A percentile compares a stretch with the other conserved stretches of the same genome.
Evolutionary conservation across 2,329 filamentous ascomycete genomes (phyloP).

Genomic region (Sordariomycetes sp.): DNA sequence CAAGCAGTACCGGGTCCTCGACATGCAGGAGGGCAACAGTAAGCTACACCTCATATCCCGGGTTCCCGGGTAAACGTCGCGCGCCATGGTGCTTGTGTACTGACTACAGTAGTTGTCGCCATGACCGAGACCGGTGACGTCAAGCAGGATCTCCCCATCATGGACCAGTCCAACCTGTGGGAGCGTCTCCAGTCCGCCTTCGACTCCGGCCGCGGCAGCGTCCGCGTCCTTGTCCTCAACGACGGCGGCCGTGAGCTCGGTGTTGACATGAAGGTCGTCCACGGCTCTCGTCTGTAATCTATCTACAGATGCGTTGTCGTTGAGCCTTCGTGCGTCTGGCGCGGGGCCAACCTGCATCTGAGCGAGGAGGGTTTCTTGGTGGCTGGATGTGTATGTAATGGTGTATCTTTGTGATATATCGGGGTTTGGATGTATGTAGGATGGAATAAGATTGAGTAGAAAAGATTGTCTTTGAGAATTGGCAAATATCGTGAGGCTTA

Average conservation of each 20-base stretch:
- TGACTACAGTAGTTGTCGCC: constrained; percentile 54
- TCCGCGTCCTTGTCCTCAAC: constrained; percentile 91
- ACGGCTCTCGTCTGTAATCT: constrained; percentile 57
- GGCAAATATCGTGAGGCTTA: background rate
- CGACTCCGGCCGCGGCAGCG: constrained; percentile 81
- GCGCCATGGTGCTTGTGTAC: background rate
- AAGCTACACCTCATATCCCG: constrained; percentile 13
- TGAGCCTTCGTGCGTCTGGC: background rate
- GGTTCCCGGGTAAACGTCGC: constrained; percentile 19
- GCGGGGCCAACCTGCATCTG: no score
- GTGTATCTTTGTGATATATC: background rate
- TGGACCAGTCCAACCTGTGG: constrained; percentile 90
- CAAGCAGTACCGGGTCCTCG: constrained; percentile 99
- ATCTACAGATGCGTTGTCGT: background rate
- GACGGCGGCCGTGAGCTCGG: constrained; percentile 89
- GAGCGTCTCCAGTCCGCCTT: constrained; percentile 73
- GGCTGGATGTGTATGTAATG: background rate
- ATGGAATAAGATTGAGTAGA: constrained; percentile 1
- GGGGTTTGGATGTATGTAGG: constrained; percentile 1
- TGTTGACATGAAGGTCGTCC: constrained; percentile 98
- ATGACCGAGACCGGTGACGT: constrained; percentile 99
- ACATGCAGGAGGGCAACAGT: constrained; percentile 70
- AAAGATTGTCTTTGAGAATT: background rate
- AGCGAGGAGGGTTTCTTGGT: no score
- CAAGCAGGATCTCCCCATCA: constrained; percentile 88